Evolutionary conservation across 169 alveolate species (phyloP).

Genomic region (Babesia caballi): DNA sequence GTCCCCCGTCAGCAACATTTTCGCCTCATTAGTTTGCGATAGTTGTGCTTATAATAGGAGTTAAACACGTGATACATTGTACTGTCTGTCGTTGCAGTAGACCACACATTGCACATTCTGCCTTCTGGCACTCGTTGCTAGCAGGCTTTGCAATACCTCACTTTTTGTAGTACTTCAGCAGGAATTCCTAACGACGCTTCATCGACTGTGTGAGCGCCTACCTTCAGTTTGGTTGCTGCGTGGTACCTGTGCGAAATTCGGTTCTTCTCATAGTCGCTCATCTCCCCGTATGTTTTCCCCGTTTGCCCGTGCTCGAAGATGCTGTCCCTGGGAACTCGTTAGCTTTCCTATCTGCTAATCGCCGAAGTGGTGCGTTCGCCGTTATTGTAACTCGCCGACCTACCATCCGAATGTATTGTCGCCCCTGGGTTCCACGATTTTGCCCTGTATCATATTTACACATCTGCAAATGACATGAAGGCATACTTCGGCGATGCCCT

Average conservation of each 20-base stretch:
- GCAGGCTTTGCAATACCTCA: not conserved
- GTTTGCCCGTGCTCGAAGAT: slow-evolving; percentile 32
- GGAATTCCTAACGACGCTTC: slow-evolving; percentile 21
- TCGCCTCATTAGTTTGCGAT: not conserved
- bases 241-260: slow-evolving; percentile 46
- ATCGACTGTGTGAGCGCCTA: not conserved
- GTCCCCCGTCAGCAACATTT: not conserved
- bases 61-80: not conserved
- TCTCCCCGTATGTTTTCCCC: slow-evolving; percentile 41
- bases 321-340: slow-evolving; percentile 19
- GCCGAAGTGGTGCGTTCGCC: not conserved
- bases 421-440: slow-evolving; percentile 58
- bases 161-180: slow-evolving; percentile 16
- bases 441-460: slow-evolving; percentile 14
- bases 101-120: slow-evolving; percentile 1
- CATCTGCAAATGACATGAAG: too few relatives aligned
- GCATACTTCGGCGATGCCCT: slow-evolving; percentile 32
- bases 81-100: not conserved
- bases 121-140: not conserved
- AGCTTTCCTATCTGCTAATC: too few relatives aligned
- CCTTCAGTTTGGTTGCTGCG: slow-evolving; percentile 55
- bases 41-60: not conserved
- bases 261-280: slow-evolving; percentile 44
- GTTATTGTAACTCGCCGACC: too few relatives aligned
- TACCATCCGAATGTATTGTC: slow-evolving; percentile 38